phyloP scores from a whole-genome alignment of 768 basidiomycete genomes.

The Lactarius hatsudake region DNA sequence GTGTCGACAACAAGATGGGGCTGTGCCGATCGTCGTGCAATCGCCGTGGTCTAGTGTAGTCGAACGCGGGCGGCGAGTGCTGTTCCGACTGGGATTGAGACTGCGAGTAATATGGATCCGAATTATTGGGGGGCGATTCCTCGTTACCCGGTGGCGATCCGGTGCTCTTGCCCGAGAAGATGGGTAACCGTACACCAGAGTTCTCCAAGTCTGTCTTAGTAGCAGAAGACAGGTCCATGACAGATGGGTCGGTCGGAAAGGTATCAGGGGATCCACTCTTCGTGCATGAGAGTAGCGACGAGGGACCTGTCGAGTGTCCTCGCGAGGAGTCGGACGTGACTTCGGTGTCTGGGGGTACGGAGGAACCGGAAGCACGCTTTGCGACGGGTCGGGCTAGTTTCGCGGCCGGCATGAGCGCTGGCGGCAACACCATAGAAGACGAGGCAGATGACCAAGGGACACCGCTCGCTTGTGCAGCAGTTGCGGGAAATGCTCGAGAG shows the following conservation, averaged over 20 bases:
- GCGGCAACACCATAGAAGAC: neutral
- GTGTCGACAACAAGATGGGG: slow-evolving; percentile 59
- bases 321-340: slow-evolving; percentile 20
- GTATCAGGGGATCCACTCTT: slow-evolving; percentile 24
- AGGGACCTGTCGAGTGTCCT: slow-evolving; percentile 21
- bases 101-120: slow-evolving; percentile 18
- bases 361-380: slow-evolving; percentile 10
- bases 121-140: slow-evolving; percentile 16
- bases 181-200: slow-evolving; percentile 1
- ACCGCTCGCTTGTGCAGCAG: neutral
- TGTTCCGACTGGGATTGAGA: slow-evolving; percentile 21
- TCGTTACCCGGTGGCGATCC: slow-evolving; percentile 17
- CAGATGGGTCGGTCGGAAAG: slow-evolving; percentile 25
- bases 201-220: slow-evolving; percentile 15
- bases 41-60: slow-evolving; percentile 62
- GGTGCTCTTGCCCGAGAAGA: slow-evolving; percentile 6
- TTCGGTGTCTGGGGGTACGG: slow-evolving; percentile 9
- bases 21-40: slow-evolving; percentile 48
- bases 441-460: neutral
- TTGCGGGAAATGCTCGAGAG: slow-evolving; percentile 1
- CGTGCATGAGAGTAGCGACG: slow-evolving; percentile 19
- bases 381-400: slow-evolving; percentile 13
- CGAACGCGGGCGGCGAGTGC: slow-evolving; percentile 36
- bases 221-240: slow-evolving; percentile 20
- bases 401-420: neutral